These are phyloP conservation scores for Aphanomyces invadans DNA, from an alignment of 352 stramenopile genomes.

Conservation along the genomic window DNA sequence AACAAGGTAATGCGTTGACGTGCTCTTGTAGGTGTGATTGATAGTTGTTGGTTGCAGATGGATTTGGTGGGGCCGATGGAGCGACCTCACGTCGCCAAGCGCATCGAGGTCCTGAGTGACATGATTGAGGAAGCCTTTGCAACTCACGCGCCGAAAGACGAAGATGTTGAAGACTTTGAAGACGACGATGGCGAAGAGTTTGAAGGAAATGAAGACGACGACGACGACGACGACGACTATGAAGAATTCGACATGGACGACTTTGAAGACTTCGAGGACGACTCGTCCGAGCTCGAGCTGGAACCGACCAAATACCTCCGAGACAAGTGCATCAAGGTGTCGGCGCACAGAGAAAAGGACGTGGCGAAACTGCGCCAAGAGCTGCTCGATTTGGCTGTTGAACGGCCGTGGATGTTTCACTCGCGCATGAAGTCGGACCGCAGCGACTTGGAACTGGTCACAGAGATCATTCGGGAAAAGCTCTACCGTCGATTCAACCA, in stretches of 20 bases:
- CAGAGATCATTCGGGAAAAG: conserved; percentile 84
- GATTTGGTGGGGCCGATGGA: conserved; percentile 29
- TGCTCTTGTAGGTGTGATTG: conserved; percentile 30
- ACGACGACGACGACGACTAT: conserved; percentile 10
- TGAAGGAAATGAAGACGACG: background rate
- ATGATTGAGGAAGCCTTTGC: conserved; percentile 78
- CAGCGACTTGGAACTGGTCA: conserved; percentile 75
- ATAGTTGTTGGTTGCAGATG: conserved; percentile 10
- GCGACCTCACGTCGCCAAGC: conserved; percentile 40
- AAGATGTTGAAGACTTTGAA: conserved; percentile 18
- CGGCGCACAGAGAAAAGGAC: conserved; percentile 58
- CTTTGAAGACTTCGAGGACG: conserved; percentile 24
- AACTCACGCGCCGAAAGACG: conserved; percentile 34
- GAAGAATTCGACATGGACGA: conserved; percentile 6
- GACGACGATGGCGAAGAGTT: conserved; percentile 14
- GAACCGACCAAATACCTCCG: conserved; percentile 64
- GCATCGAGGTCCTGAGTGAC: conserved; percentile 66
- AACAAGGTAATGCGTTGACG: conserved; percentile 60
- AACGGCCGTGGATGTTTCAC: conserved; percentile 76
- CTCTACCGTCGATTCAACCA: conserved; percentile 83
- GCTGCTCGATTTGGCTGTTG: conserved; percentile 54
- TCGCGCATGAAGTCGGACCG: conserved; percentile 79
- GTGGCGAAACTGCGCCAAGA: conserved; percentile 59
- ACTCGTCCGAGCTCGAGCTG: conserved; percentile 43
- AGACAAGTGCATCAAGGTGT: conserved; percentile 69